These are phyloP conservation scores for Tylopilus sp. DNA, from an alignment of 1,284 basidiomycete species.

Conservation along the genomic window DNA sequence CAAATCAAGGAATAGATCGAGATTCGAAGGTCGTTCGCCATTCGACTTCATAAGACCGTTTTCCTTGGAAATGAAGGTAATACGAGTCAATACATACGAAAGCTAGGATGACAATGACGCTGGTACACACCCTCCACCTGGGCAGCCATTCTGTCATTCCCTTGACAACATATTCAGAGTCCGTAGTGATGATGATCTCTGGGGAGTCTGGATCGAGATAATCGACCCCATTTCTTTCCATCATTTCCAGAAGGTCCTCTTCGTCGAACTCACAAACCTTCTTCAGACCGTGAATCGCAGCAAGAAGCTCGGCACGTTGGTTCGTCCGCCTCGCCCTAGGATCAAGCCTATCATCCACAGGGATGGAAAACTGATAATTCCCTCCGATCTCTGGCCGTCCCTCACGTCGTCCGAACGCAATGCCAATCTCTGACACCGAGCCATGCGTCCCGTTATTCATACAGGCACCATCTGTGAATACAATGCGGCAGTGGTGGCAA, in stretches of 20 bases:
- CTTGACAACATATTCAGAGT: constrained; percentile 36
- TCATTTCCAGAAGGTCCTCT: no score
- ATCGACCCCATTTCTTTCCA: background rate
- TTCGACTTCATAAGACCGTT: background rate
- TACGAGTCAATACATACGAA: no score
- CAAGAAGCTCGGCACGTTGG: constrained; percentile 7
- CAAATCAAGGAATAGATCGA: constrained; percentile 4
- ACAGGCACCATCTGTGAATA: background rate
- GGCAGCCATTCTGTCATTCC: constrained; percentile 32
- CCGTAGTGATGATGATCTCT: constrained; percentile 19
- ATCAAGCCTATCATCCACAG: background rate
- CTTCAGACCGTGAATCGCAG: background rate
- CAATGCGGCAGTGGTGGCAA: background rate
- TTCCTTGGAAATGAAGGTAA: background rate
- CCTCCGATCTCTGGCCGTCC: no score
- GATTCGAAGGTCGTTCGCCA: background rate
- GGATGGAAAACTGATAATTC: background rate
- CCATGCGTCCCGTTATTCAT: background rate
- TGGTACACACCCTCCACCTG: constrained; percentile 2
- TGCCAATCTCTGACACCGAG: background rate
- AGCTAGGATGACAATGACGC: no score
- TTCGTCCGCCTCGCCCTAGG: background rate
- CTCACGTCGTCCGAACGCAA: background rate
- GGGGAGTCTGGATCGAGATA: no score
- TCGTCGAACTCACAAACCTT: background rate